Evolutionary conservation across 2,329 filamentous ascomycete genomes (phyloP).

Genomic region (Drechslerella dactyloides): DNA sequence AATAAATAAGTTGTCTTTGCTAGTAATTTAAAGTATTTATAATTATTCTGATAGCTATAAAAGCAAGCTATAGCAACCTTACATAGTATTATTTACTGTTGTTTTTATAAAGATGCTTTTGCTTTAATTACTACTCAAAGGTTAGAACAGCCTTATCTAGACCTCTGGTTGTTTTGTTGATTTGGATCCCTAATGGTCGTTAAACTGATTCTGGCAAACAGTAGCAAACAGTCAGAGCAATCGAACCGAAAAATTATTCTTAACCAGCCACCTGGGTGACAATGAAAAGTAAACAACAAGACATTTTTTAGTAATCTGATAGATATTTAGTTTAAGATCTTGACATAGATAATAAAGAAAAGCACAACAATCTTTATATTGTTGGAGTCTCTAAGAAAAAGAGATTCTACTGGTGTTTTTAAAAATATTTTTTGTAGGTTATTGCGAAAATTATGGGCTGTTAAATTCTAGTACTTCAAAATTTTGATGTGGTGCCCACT

Average conservation of each 20-base stretch:
- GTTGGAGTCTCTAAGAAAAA: too few species aligned
- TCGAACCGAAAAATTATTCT: slow-evolving; percentile 4
- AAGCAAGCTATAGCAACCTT: slow-evolving; percentile 3
- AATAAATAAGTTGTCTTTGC: neutral
- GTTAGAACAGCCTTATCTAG: slow-evolving; percentile 54
- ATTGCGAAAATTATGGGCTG: too few species aligned
- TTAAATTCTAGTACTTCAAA: too few species aligned
- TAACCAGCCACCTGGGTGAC: too few species aligned
- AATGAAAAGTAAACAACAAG: too few species aligned
- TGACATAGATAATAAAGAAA: too few species aligned
- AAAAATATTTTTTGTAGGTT: too few species aligned
- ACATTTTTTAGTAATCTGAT: too few species aligned
- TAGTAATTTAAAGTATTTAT: slow-evolving; percentile 2
- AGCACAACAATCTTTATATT: too few species aligned
- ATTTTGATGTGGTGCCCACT: too few species aligned
- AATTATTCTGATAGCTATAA: slow-evolving; percentile 7
- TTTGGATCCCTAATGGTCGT: neutral
- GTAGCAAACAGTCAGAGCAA: slow-evolving; percentile 4
- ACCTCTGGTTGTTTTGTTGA: slow-evolving; percentile 56
- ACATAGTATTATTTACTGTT: slow-evolving; percentile 3
- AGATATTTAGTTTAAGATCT: too few species aligned
- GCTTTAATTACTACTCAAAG: neutral
- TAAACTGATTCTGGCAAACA: slow-evolving; percentile 3
- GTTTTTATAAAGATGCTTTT: slow-evolving; percentile 1
- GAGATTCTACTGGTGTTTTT: too few species aligned